These are phyloP conservation scores for Meyerozyma guilliermondii DNA, from an alignment of 1,139 yeast genomes.

Conservation along the genomic window DNA sequence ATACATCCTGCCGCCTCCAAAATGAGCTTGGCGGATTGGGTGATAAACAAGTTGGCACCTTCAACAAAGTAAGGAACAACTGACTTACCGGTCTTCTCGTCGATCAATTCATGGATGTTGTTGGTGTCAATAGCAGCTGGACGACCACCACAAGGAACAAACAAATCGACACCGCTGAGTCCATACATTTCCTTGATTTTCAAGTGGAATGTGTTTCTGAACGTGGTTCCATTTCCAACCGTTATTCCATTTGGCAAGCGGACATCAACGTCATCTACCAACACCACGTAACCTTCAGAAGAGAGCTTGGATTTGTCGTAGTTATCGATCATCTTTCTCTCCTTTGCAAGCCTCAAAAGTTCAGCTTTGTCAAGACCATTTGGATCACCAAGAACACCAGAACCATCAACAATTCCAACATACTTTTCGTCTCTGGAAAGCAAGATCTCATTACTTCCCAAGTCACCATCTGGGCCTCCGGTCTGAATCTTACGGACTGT, in stretches of 20 bases:
- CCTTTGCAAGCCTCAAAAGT: conserved; percentile 71
- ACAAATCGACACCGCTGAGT: conserved; percentile 59
- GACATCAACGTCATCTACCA: conserved; percentile 82
- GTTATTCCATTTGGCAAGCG: conserved; percentile 71
- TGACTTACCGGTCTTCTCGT: conserved; percentile 69
- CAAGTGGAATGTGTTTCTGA: conserved; percentile 88
- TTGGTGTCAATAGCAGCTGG: conserved; percentile 93
- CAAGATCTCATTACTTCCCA: conserved; percentile 92
- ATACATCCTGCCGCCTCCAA: conserved; percentile 84
- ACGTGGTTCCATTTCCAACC: conserved; percentile 82
- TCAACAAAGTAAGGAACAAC: conserved; percentile 87
- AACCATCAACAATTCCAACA: conserved; percentile 89
- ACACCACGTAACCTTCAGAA: conserved; percentile 70
- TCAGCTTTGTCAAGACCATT: conserved; percentile 80
- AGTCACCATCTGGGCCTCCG: conserved; percentile 99
- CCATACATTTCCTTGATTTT: conserved; percentile 63
- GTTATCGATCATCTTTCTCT: conserved; percentile 69
- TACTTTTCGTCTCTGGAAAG: conserved; percentile 78
- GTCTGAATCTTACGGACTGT: conserved; percentile 80
- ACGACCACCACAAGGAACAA: conserved; percentile 99
- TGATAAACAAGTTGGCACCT: conserved; percentile 94
- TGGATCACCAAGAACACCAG: conserved; percentile 92
- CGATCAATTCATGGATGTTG: conserved; percentile 71
- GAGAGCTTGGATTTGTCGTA: conserved; percentile 68
- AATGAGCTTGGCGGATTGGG: conserved; percentile 86